Evolutionary conservation across 2,329 filamentous ascomycete genomes (phyloP).

Genomic region (Elsinoe batatas): DNA sequence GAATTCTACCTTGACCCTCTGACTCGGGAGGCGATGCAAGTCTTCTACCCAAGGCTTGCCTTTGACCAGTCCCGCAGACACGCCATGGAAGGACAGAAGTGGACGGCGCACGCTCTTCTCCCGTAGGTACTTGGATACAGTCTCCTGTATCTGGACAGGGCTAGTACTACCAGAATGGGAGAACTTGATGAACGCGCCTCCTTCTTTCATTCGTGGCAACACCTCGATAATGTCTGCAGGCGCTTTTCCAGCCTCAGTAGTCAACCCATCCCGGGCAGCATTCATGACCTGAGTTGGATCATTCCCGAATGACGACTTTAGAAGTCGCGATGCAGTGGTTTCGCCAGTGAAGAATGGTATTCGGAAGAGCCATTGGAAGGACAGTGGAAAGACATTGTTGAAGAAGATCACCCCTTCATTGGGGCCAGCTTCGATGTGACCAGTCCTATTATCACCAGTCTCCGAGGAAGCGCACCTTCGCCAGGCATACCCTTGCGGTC

Average conservation of each 20-base stretch:
- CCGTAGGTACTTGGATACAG: constrained; percentile 53
- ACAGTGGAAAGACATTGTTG: constrained; percentile 81
- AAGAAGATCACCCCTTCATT: constrained; percentile 84
- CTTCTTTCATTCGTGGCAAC: constrained; percentile 76
- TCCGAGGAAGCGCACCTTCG: constrained; percentile 29
- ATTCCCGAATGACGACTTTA: constrained; percentile 42
- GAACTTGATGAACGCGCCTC: constrained; percentile 88
- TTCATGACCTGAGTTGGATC: constrained; percentile 48
- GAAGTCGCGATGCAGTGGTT: constrained; percentile 32
- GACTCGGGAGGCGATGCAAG: constrained; percentile 69
- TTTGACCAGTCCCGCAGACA: constrained; percentile 63
- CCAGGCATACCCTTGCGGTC: neutral
- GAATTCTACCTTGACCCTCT: constrained; percentile 73
- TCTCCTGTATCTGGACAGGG: constrained; percentile 48
- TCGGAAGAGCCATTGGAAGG: constrained; percentile 53
- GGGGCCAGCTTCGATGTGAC: constrained; percentile 66
- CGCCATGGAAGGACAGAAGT: constrained; percentile 45
- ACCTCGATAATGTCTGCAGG: constrained; percentile 65
- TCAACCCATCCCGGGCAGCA: constrained; percentile 24
- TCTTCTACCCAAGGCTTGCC: constrained; percentile 94
- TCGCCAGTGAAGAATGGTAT: constrained; percentile 44
- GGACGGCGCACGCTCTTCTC: constrained; percentile 69
- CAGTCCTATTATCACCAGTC: constrained; percentile 56
- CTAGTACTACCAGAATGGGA: constrained; percentile 36
- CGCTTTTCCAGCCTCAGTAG: constrained; percentile 18